Conservation (phyloP, 1,284 basidiomycete genomes). For the Chondrostereum purpureum region DNA sequence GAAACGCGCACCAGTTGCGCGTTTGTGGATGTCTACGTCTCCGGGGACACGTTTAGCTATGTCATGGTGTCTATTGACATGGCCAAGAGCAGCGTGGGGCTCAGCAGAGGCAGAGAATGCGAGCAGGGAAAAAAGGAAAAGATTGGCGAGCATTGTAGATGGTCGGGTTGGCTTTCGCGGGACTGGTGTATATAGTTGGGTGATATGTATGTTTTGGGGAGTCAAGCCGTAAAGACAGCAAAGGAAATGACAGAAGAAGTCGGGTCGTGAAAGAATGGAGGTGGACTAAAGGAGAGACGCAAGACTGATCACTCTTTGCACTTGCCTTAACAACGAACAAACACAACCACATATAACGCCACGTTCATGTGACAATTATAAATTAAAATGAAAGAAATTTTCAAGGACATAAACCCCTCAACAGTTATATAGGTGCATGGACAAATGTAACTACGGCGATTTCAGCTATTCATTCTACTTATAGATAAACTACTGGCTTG, state of each 20-base stretch:
- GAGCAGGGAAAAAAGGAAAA: slow-evolving; percentile 22
- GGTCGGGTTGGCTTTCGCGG: not conserved
- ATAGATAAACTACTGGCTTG: too few relatives aligned
- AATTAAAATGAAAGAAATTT: too few relatives aligned
- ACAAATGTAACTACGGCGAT: too few relatives aligned
- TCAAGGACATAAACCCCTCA: too few relatives aligned
- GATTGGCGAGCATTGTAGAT: not conserved
- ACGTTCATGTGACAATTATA: too few relatives aligned
- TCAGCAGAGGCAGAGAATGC: slow-evolving; percentile 25
- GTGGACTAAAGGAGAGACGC: not conserved
- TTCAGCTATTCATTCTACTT: too few relatives aligned
- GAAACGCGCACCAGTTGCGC: slow-evolving; percentile 27
- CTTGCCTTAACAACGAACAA: not conserved
- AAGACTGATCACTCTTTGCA: not conserved
- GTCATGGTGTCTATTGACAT: slow-evolving; percentile 34
- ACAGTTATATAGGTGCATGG: too few relatives aligned
- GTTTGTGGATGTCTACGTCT: slow-evolving; percentile 31
- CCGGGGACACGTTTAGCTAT: slow-evolving; percentile 36
- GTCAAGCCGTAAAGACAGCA: too few relatives aligned
- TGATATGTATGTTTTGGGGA: too few relatives aligned
- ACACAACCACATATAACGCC: not conserved
- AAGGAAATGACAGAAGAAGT: not conserved
- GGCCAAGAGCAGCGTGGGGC: slow-evolving; percentile 22
- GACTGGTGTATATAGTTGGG: too few relatives aligned
- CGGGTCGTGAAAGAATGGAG: not conserved